Base-by-base conservation (phyloP, 2,329 filamentous ascomycete genomes). In the Fusarium sterilihyphosum region DNA sequence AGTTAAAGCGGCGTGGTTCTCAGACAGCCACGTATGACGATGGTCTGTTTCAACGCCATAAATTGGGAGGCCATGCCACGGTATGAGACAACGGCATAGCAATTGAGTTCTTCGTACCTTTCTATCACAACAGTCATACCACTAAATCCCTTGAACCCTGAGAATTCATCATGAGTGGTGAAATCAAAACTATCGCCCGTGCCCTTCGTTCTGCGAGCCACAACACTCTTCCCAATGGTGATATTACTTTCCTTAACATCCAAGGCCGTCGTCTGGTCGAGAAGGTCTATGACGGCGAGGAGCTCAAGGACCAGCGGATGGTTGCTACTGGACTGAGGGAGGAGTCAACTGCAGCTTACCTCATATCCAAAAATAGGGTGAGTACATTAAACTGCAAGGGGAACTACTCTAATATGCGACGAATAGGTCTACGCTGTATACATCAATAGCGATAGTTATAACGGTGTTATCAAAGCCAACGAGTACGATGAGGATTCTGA, bases 101-200 rank as follows among this genome's bases (percentile, higher is more conserved):
- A 49, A 49, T 49, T 8, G 4, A 22, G 20, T 17, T 22, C 26
- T 31, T 4, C 20, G 4, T 22, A 3, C 2, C 26, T 4, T 6
- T 31, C 6, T 6, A 8, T 13, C 35, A 17, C 14, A 17, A 3
- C 5, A 17, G 5, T 14, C 17, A 20, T 3, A 31, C 8, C 17
- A 38, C 6, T 16, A 7, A 13, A 1, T 11, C 0, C 13, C 5
- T 31, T 12, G 18, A 7, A 16, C 5, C 33, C 3, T 14, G 16
- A 8, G 1, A 20, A 20, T 24, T 3, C 24, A 60, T n/a, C 22
- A 60, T 53, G 44, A 60, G 24, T 33, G 57, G 16, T 4, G 44
- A 53, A 12, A 31, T 60, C 33, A 40, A 0, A 26, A 60, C 24
- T 17, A 40, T 60, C 12, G 43, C 57, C 5, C 57, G 24, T 31